Evolutionary conservation across 106 monocot species (phyloP).

Genomic region (Narthecium ossifragum): DNA sequence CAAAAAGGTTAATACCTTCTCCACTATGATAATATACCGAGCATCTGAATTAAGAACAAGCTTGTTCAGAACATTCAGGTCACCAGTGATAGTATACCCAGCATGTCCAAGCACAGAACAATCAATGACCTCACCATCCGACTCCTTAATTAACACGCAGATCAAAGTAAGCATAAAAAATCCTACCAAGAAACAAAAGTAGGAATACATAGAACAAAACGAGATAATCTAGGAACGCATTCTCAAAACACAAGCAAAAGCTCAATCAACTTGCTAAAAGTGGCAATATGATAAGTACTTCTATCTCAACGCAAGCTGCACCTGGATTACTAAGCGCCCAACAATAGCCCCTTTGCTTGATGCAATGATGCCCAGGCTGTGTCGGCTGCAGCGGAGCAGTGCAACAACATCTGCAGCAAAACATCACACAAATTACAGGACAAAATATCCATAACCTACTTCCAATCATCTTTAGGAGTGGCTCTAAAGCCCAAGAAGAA

Average conservation of each 20-base stretch:
- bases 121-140: constrained; percentile 51
- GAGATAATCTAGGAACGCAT: too few relatives aligned
- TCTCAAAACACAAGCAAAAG: neutral
- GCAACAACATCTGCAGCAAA: constrained; percentile 65
- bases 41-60: constrained; percentile 74
- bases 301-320: too few relatives aligned
- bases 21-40: constrained; percentile 81
- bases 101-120: constrained; percentile 70
- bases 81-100: constrained; percentile 85
- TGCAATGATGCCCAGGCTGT: constrained; percentile 88
- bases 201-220: too few relatives aligned
- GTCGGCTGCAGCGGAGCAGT: constrained; percentile 72
- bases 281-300: too few relatives aligned
- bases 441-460: too few relatives aligned
- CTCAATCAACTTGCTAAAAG: neutral
- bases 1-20: constrained; percentile 59
- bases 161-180: constrained; percentile 1
- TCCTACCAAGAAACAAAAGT: neutral
- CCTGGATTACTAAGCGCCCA: constrained; percentile 69
- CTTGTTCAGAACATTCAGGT: constrained; percentile 52
- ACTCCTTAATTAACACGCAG: constrained; percentile 27
- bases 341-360: constrained; percentile 78
- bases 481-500: too few relatives aligned
- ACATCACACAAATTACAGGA: neutral
- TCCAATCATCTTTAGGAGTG: too few relatives aligned